A percentile compares a stretch with the other conserved stretches of the same genome.
Evolutionary conservation across 2,329 filamentous ascomycete species (phyloP).

Genomic region (Cordyceps cateniannulata): DNA sequence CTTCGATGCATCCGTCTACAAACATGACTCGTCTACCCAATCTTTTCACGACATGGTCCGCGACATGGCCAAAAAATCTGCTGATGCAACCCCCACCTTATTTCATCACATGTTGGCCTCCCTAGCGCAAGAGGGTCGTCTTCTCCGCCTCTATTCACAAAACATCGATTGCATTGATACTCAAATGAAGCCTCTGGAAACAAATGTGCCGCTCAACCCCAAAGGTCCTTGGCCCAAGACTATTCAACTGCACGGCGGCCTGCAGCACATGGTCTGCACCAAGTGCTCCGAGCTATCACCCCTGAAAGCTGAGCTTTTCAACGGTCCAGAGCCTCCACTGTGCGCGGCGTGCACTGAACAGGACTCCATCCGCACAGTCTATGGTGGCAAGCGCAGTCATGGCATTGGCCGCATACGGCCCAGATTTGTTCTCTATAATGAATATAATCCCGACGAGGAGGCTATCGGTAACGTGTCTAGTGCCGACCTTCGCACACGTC

Average conservation of each 20-base stretch:
- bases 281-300: constrained; percentile 76
- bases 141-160: constrained; percentile 89
- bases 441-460: constrained; percentile 92
- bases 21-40: constrained; percentile 78
- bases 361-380: constrained; percentile 67
- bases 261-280: constrained; percentile 94
- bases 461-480: constrained; percentile 88
- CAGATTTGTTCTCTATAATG: constrained; percentile 94
- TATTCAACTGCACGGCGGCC: constrained; percentile 85
- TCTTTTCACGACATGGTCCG: constrained; percentile 97
- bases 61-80: constrained; percentile 72
- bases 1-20: constrained; percentile 97
- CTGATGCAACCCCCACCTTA: constrained; percentile 69
- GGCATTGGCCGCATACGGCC: constrained; percentile 86
- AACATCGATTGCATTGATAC: constrained; percentile 97
- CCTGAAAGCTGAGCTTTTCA: constrained; percentile 74
- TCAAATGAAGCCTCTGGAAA: constrained; percentile 69
- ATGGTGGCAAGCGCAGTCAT: constrained; percentile 83
- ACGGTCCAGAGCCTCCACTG: constrained; percentile 74
- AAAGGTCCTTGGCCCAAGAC: constrained; percentile 92
- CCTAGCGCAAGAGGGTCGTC: constrained; percentile 75
- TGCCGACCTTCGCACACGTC: constrained; percentile 76
- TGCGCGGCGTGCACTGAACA: constrained; percentile 69
- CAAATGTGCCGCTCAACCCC: constrained; percentile 69
- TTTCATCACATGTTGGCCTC: constrained; percentile 95